Conservation (phyloP, 495 filamentous ascomycete species). For the Xylaria longipes region DNA sequence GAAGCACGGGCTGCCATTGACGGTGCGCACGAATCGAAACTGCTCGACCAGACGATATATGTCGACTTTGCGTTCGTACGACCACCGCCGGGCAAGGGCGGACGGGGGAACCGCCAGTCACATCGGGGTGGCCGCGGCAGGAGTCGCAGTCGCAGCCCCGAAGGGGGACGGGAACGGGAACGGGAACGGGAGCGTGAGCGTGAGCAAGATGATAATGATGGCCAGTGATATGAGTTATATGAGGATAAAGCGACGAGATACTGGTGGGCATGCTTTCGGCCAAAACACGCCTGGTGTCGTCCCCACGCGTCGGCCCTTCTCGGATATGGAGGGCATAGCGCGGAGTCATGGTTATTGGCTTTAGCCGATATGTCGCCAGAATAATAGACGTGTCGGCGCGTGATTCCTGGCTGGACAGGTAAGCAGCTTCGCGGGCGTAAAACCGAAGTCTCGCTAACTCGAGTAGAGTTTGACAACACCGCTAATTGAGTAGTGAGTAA, state of each 20-base stretch:
- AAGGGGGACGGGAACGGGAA: constrained; percentile 42
- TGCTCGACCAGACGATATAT: constrained; percentile 89
- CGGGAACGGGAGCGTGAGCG: constrained; percentile 36
- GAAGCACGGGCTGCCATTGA: constrained; percentile 88
- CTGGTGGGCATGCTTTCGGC: not conserved
- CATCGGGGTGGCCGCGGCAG: constrained; percentile 40
- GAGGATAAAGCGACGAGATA: not conserved
- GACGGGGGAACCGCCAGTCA: constrained; percentile 58
- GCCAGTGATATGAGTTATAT: not conserved
- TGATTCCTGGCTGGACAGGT: constrained; percentile 36
- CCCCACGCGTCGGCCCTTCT: not conserved
- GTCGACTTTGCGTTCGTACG: constrained; percentile 98
- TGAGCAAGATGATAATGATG: constrained; percentile 33
- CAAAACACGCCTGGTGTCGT: not conserved
- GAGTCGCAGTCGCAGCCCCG: constrained; percentile 53
- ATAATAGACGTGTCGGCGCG: constrained; percentile 45
- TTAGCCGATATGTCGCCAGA: constrained; percentile 47
- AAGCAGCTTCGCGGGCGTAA: not conserved
- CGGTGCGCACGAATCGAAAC: constrained; percentile 77
- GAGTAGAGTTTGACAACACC: not conserved
- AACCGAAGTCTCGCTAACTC: constrained; percentile 10
- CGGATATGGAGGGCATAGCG: constrained; percentile 3
- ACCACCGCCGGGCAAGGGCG: constrained; percentile 75
- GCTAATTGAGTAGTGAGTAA: not conserved
- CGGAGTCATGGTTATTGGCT: constrained; percentile 28